Conservation (phyloP, 2,329 filamentous ascomycete genomes). For the Monosporascus cannonballus region DNA sequence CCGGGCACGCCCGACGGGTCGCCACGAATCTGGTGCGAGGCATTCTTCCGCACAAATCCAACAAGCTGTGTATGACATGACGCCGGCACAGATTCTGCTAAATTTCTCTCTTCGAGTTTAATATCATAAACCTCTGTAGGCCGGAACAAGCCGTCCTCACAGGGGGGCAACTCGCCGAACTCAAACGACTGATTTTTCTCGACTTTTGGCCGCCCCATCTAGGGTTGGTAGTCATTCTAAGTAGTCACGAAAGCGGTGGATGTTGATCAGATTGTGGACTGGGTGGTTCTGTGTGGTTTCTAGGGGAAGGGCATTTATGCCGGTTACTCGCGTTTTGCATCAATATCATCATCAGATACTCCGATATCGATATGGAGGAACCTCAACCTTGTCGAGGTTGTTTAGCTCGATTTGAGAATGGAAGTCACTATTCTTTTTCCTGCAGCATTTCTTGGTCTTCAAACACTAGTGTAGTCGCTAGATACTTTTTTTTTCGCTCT, state of each 20-base stretch:
- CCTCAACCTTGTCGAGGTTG: not conserved
- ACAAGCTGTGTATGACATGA: conserved; percentile 27
- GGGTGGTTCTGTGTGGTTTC: conserved; percentile 9
- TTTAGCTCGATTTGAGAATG: not conserved
- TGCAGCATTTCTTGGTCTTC: too few relatives aligned
- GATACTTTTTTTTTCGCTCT: too few relatives aligned
- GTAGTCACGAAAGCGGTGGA: conserved; percentile 9
- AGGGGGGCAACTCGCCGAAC: conserved; percentile 6
- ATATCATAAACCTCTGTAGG: conserved; percentile 6
- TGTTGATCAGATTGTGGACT: conserved; percentile 7
- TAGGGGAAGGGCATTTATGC: not conserved
- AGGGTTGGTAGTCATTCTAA: conserved; percentile 12
- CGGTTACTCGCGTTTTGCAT: not conserved
- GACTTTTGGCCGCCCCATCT: conserved; percentile 9
- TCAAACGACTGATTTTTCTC: conserved; percentile 11
- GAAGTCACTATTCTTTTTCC: too few relatives aligned
- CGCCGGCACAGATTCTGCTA: conserved; percentile 9
- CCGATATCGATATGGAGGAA: not conserved
- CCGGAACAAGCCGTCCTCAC: conserved; percentile 10
- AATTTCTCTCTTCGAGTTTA: not conserved
- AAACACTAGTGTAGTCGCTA: too few relatives aligned
- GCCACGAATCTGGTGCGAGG: conserved; percentile 25
- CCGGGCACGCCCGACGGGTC: conserved; percentile 23
- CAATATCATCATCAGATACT: not conserved
- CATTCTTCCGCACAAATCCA: conserved; percentile 25